Evolutionary conservation across 2,329 filamentous ascomycete genomes (phyloP).

Genomic region (Clonostachys solani): DNA sequence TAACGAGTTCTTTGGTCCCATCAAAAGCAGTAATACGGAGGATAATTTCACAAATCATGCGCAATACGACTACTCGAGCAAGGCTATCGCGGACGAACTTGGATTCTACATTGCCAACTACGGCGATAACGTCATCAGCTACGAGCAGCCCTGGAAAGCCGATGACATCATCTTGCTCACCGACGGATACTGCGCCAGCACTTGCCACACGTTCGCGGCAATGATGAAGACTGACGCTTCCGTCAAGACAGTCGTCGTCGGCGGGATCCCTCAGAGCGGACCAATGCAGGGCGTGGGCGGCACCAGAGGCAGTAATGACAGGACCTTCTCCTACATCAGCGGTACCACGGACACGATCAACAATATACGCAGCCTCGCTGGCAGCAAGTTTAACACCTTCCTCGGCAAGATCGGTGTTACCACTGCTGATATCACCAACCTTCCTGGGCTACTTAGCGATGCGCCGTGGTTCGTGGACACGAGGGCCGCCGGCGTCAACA

Average conservation of each 20-base stretch:
- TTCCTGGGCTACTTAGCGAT: neutral
- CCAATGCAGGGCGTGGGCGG: conserved; percentile 58
- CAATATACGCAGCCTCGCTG: neutral
- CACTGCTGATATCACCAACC: neutral
- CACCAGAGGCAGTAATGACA: conserved; percentile 45
- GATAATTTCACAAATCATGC: neutral
- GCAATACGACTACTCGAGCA: conserved; percentile 2
- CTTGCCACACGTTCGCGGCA: conserved; percentile 54
- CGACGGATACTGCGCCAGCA: conserved; percentile 55
- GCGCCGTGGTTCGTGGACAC: neutral
- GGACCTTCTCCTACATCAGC: neutral
- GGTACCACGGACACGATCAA: neutral
- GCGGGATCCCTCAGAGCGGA: conserved; percentile 43
- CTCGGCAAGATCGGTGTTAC: neutral
- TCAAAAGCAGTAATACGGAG: neutral
- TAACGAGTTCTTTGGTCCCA: neutral
- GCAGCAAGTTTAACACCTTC: neutral
- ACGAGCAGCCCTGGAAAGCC: conserved; percentile 20
- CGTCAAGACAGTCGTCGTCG: conserved; percentile 52
- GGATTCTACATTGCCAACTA: conserved; percentile 45
- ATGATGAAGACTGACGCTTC: conserved; percentile 46
- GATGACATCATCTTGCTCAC: conserved; percentile 38
- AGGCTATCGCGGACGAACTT: conserved; percentile 21
- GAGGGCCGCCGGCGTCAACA: neutral
- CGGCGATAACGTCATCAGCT: conserved; percentile 3